Base-by-base conservation (phyloP, 2,329 filamentous ascomycete species). In the Penicillium occitanis region DNA sequence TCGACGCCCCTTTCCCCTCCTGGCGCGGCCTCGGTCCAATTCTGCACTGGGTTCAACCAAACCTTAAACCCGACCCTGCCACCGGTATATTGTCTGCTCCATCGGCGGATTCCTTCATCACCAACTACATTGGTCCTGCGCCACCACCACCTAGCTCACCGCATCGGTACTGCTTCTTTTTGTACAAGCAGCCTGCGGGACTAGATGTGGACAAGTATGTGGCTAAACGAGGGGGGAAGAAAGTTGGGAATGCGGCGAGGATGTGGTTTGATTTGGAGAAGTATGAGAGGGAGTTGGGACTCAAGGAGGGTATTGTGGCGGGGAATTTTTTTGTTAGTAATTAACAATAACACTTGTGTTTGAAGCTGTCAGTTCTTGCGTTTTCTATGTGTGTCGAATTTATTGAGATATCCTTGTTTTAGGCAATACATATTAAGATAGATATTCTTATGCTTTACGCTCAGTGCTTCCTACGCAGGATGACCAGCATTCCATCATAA, bases 31-130 rank as follows among this genome's bases (percentile, higher is more conserved):
- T 84, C 0, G 77, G 81, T 5, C 83, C 83, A 1, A 75, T 83
- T 37, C 70, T 84, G 62, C 83, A 85, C 73, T 83, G 81, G 76
- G 72, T 83, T 58, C 81, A 84, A 67, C 77, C 79, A 0, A 78
- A 78, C 44, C 69, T 82, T 62, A 68, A 70, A 33, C 33, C 40
- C 10, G 66, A 64, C 11, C 46, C 66, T 14, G 33, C 33, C 6
- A 57, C 61, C 14, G 61, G 61, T 14, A 19, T 25, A 8, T 28
- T 67, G 17, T 57, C 66, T 3, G n/a, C 57, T 46, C 25, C 57
- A 6, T 17, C 10, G 1, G 22, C 19, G 1, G 66, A 61, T 4
- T 50, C 62, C 7, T 64, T 62, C 13, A 67, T 67, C 25, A 5
- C 57, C 30, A 65, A 67, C 58, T 67, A 65, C 50, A 67, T 67